Evolutionary conservation across 192 early-diverging fungal genomes (phyloP).

Genomic region (Linnemannia hyalina): DNA sequence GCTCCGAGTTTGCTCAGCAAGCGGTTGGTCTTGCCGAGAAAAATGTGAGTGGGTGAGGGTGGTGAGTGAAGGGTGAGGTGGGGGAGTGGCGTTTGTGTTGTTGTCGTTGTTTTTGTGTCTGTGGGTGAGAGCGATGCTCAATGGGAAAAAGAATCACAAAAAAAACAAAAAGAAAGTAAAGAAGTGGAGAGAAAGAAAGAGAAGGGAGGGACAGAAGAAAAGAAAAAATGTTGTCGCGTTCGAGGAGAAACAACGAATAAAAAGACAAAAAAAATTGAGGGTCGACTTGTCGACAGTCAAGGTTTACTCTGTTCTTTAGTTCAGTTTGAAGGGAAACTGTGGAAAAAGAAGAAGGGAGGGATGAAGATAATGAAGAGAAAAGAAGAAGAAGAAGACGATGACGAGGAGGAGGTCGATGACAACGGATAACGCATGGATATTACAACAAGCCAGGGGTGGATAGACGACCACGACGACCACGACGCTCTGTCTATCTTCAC

Average conservation of each 20-base stretch:
- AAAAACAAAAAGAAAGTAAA: not conserved
- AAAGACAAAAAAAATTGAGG: not conserved
- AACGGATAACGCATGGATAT: too few species aligned
- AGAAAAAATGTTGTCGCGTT: not conserved
- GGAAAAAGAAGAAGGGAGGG: not conserved
- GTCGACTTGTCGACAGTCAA: not conserved
- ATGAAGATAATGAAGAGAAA: not conserved
- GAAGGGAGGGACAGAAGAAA: not conserved
- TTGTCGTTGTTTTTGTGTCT: not conserved
- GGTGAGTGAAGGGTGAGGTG: not conserved
- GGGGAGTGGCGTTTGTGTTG: not conserved
- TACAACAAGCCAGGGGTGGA: too few species aligned
- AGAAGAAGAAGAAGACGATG: too few species aligned
- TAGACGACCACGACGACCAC: not conserved
- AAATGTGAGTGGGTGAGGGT: not conserved
- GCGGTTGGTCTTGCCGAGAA: constrained; percentile 21
- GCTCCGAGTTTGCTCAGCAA: constrained; percentile 28
- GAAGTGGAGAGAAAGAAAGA: not conserved
- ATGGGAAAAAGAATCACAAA: not conserved
- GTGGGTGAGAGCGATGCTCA: constrained; percentile 4
- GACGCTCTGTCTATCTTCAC: not conserved
- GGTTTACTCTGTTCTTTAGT: not conserved
- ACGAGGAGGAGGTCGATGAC: too few species aligned
- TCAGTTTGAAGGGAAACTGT: not conserved
- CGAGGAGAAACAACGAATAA: not conserved